These are phyloP conservation scores for Kazachstania taianensis DNA, from an alignment of 805 yeast species.

Conservation along the genomic window DNA sequence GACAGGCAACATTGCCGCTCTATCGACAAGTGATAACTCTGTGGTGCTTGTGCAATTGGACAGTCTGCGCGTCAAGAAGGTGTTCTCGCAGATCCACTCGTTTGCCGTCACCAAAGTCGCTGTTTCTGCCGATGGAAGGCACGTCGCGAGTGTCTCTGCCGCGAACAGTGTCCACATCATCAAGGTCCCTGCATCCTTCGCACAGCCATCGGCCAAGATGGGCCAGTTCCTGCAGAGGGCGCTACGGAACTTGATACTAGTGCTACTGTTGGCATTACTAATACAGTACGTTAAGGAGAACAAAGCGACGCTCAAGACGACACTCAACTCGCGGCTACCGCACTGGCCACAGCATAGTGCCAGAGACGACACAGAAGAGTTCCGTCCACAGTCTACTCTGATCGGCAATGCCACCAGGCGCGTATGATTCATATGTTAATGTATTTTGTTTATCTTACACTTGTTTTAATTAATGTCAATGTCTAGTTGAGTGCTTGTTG, in stretches of 20 bases:
- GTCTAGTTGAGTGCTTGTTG: too few relatives aligned
- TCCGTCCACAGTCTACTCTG: not conserved
- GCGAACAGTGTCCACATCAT: slow-evolving; percentile 64
- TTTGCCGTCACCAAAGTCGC: slow-evolving; percentile 70
- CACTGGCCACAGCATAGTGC: too few relatives aligned
- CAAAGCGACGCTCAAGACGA: too few relatives aligned
- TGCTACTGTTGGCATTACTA: slow-evolving; percentile 15
- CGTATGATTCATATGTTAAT: too few relatives aligned
- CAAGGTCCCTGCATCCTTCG: slow-evolving; percentile 43
- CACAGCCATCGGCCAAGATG: slow-evolving; percentile 23
- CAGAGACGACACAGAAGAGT: not conserved
- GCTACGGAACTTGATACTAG: slow-evolving; percentile 13
- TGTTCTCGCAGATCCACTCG: slow-evolving; percentile 53
- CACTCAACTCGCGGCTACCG: too few relatives aligned
- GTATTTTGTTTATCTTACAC: too few relatives aligned
- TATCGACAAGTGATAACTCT: slow-evolving; percentile 50
- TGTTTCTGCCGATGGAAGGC: slow-evolving; percentile 57
- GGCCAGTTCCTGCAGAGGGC: slow-evolving; percentile 14
- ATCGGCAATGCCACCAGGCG: not conserved
- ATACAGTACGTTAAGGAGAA: not conserved
- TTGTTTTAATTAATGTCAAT: too few relatives aligned
- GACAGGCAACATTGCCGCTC: slow-evolving; percentile 30
- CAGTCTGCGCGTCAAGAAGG: slow-evolving; percentile 41
- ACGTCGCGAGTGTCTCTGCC: slow-evolving; percentile 66
- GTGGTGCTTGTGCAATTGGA: slow-evolving; percentile 44